Percentiles rank a stretch among this genome's conserved stretches.
phyloP scores from a whole-genome alignment of 129 eudicot genomes.

The Helianthus tuberosus region DNA sequence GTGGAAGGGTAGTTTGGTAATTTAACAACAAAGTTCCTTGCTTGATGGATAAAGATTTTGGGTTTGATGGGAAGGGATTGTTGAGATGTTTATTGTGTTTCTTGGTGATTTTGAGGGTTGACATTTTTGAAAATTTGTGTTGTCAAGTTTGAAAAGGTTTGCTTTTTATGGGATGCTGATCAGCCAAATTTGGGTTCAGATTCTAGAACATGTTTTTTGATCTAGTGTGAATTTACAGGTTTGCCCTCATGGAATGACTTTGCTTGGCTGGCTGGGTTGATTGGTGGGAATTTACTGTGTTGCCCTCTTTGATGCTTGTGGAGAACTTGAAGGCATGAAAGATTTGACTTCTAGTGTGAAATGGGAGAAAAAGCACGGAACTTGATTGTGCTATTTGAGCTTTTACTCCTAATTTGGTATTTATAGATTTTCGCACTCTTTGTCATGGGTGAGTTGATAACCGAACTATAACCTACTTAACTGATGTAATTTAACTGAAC shows the following conservation, averaged over 20 bases:
- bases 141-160: constrained; percentile 15
- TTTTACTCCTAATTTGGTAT: constrained; percentile 25
- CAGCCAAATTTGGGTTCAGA: constrained; percentile 16
- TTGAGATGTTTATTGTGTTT: constrained; percentile 88
- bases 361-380: constrained; percentile 20
- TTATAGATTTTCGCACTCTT: background rate
- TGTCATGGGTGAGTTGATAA: too few species aligned
- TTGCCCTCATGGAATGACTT: constrained; percentile 28
- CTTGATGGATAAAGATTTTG: constrained; percentile 56
- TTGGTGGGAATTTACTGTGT: constrained; percentile 14
- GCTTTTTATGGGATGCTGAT: constrained; percentile 11
- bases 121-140: constrained; percentile 39
- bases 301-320: constrained; percentile 20
- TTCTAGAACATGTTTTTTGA: constrained; percentile 14
- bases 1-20: constrained; percentile 46
- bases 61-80: constrained; percentile 88
- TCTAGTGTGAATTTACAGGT: constrained; percentile 6
- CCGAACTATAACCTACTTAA: too few species aligned
- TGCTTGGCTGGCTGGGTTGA: constrained; percentile 23
- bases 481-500: too few species aligned
- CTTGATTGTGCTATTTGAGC: constrained; percentile 28
- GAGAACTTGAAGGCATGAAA: constrained; percentile 3
- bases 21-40: constrained; percentile 57
- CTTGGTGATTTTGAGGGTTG: constrained; percentile 66
- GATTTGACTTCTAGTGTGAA: constrained; percentile 22